Percentiles rank a stretch among this genome's conserved stretches.
Evolutionary conservation across 345 rosid species (phyloP).

Genomic region (Eucalyptus erythrocorys): DNA sequence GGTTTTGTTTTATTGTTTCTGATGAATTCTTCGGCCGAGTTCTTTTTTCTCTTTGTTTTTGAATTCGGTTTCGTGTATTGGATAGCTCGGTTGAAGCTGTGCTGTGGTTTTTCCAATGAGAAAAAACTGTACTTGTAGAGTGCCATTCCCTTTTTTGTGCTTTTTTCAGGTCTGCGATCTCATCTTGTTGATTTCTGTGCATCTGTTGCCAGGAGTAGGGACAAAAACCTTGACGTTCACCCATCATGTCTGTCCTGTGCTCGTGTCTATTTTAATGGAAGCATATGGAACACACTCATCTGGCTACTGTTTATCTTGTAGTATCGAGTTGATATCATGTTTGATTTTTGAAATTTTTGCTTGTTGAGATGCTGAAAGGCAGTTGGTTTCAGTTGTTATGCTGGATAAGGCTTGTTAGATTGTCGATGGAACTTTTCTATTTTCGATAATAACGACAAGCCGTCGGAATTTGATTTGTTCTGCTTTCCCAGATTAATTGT

Average conservation of each 20-base stretch:
- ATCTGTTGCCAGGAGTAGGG: background rate
- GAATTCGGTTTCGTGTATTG: background rate
- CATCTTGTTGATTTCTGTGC: background rate
- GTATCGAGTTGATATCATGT: background rate
- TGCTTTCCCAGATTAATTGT: background rate
- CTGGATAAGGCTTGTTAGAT: background rate
- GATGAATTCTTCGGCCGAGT: background rate
- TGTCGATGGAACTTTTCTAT: background rate
- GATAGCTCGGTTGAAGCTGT: background rate
- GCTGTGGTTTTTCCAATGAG: background rate
- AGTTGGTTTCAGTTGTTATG: background rate
- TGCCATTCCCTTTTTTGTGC: background rate
- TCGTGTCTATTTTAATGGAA: background rate
- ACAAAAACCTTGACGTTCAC: background rate
- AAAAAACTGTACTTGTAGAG: background rate
- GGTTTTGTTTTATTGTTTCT: background rate
- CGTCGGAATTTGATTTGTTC: background rate
- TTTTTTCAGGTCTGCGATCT: background rate
- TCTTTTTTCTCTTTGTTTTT: background rate
- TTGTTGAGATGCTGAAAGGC: background rate
- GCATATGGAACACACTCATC: background rate
- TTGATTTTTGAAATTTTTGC: background rate
- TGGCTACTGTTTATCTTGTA: background rate
- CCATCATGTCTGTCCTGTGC: background rate
- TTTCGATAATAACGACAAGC: background rate